Base-by-base conservation (phyloP, 2,329 filamentous ascomycete genomes). In the Zopfia rhizophila region DNA sequence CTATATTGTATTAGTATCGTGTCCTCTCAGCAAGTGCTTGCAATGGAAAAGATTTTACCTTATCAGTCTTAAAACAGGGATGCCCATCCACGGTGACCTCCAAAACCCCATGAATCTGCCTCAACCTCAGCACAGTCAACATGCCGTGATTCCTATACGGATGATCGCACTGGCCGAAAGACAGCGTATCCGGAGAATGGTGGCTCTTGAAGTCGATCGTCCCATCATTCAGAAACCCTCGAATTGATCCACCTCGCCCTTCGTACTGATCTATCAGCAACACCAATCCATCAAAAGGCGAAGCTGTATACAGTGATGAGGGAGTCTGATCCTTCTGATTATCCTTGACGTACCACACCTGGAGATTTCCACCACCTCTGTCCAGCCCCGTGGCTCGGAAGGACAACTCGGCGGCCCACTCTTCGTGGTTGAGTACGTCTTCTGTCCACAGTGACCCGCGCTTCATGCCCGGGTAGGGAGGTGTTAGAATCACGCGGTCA, bases 171-270 rank as follows among this genome's bases (percentile, higher is more conserved):
- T 96, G 91, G 11, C 91, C 94, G 69, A 99, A 99, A 12, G 93
- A 89, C 39, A 97, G 81, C 59, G 83, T 86, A 73, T 97, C 92
- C 12, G 96, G 85, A 61, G 84, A 87, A 57, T 85, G 80, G 60
- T 92, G 88, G 45, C 81, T 79, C 65, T 85, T 86, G 78, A 87
- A 97, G 70, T 96, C 90, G 57, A 82, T 86, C 25, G 78, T 83
- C 36, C 92, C 93, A 70, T 97, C 94, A 75, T 97, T 99, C 56
- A 99, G 77, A 77, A 97, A 99, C 13, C 89, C 94, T 48, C 94
- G 84, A 55, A 99, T 80, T 73, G 88, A 91, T 57, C 94, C 94
- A 38, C 85, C 86, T 46, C 78, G 77, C 57, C 90, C 88, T 42
- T 89, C 88, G 65, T 94, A 88, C 52, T 89, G 86, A 73, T 97